A percentile compares a stretch with the other conserved stretches of the same genome.
These are phyloP conservation scores for Coniophora puteana DNA, from an alignment of 1,284 basidiomycete genomes.

Conservation along the genomic window DNA sequence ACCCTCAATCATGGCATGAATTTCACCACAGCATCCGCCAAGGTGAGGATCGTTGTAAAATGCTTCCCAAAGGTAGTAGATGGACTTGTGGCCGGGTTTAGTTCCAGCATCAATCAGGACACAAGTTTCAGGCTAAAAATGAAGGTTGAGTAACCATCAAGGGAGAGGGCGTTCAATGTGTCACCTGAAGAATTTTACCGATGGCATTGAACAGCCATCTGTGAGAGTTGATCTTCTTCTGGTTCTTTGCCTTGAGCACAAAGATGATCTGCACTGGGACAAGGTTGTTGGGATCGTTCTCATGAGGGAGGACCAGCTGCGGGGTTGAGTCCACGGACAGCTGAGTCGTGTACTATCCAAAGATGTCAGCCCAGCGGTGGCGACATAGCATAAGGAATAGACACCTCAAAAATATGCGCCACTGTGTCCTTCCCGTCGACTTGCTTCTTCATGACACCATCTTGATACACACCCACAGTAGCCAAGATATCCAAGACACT, in stretches of 20 bases:
- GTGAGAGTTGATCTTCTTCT: constrained; percentile 97
- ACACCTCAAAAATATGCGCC: constrained; percentile 86
- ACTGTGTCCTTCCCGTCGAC: constrained; percentile 92
- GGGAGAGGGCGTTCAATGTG: neutral
- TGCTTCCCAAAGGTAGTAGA: constrained; percentile 97
- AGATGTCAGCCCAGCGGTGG: constrained; percentile 9
- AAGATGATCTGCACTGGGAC: constrained; percentile 97
- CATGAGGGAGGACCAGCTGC: constrained; percentile 86
- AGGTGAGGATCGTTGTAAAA: constrained; percentile 76
- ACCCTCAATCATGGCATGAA: constrained; percentile 91
- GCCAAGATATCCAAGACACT: constrained; percentile 85
- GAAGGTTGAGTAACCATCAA: constrained; percentile 6
- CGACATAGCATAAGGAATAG: constrained; percentile 9
- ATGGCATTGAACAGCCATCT: constrained; percentile 99
- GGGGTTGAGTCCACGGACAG: constrained; percentile 89
- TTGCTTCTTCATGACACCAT: constrained; percentile 95
- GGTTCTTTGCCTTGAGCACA: constrained; percentile 94
- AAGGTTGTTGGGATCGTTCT: constrained; percentile 85
- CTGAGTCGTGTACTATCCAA: constrained; percentile 78
- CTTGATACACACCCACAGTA: constrained; percentile 88
- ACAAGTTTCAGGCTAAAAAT: constrained; percentile 84
- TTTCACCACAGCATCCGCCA: constrained; percentile 87
- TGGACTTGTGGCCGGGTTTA: constrained; percentile 93
- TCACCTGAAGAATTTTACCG: constrained; percentile 74
- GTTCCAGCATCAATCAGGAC: constrained; percentile 94